Percentiles rank a stretch among this genome's conserved stretches.
Evolutionary conservation across 306 rosid species (phyloP).

Genomic region (Prunus mira): DNA sequence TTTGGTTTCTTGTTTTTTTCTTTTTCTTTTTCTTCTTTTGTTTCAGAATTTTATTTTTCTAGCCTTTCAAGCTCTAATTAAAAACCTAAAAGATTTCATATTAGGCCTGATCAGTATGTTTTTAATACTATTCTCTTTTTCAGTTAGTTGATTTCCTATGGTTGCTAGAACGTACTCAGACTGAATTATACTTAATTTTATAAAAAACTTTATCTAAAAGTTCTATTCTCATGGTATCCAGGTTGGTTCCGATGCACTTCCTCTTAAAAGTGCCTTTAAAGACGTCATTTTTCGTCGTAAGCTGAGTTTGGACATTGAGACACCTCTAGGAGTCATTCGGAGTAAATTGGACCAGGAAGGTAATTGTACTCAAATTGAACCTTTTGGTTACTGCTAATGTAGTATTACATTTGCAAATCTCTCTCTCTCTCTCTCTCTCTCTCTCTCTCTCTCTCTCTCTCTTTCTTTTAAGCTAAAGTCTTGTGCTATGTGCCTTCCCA

Average conservation of each 20-base stretch:
- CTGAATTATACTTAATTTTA: constrained; percentile 6
- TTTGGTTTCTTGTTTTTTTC: background rate
- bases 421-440: background rate
- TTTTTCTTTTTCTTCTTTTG: background rate
- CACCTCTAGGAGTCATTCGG: constrained; percentile 42
- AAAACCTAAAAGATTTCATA: background rate
- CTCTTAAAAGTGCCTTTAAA: constrained; percentile 80
- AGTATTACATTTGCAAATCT: constrained; percentile 2
- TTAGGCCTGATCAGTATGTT: background rate
- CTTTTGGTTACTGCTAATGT: constrained; percentile 9
- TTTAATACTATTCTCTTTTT: background rate
- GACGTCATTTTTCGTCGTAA: constrained; percentile 66
- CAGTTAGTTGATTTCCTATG: background rate
- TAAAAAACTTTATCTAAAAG: constrained; percentile 27
- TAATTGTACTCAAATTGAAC: constrained; percentile 26
- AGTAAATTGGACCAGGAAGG: constrained; percentile 54
- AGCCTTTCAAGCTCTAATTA: background rate
- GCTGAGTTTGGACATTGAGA: constrained; percentile 34
- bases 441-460: background rate
- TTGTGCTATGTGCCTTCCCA: constrained; percentile 21
- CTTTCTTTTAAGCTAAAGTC: constrained; percentile 18
- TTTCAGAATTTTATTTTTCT: background rate
- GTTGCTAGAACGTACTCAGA: constrained; percentile 15
- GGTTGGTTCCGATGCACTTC: constrained; percentile 82
- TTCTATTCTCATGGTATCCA: constrained; percentile 33